Conservation (phyloP, 768 basidiomycete species). For the Phylloporus sp. region DNA sequence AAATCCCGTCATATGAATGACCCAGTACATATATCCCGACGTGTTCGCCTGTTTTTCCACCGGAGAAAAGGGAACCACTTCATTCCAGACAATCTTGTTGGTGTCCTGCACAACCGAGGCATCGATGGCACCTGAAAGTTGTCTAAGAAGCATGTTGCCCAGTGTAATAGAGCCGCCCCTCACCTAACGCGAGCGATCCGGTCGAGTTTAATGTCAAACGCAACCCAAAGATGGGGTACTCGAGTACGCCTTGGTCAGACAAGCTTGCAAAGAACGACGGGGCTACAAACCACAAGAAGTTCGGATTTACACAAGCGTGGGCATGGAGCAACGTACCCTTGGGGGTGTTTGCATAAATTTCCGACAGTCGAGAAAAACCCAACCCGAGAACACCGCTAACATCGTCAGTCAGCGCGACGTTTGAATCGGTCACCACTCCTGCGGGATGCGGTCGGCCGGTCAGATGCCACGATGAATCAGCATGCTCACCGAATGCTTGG, state of each 20-base stretch:
- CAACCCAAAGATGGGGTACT: conserved; percentile 75
- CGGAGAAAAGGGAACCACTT: conserved; percentile 70
- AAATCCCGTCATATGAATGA: conserved; percentile 53
- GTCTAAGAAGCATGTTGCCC: not conserved
- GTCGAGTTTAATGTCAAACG: conserved; percentile 53
- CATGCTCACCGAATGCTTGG: conserved; percentile 62
- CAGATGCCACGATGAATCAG: not conserved
- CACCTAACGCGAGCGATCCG: conserved; percentile 65
- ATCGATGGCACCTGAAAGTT: conserved; percentile 68
- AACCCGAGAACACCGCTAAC: conserved; percentile 71
- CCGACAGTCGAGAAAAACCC: conserved; percentile 70
- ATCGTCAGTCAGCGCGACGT: conserved; percentile 56
- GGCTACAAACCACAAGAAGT: conserved; percentile 35
- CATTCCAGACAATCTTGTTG: conserved; percentile 64
- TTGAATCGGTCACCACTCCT: conserved; percentile 61
- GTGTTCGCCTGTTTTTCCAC: conserved; percentile 49
- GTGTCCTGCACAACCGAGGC: conserved; percentile 57
- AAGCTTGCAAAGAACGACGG: conserved; percentile 63
- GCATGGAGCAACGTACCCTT: conserved; percentile 45
- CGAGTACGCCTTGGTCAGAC: conserved; percentile 56
- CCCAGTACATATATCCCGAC: conserved; percentile 76
- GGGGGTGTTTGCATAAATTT: conserved; percentile 40
- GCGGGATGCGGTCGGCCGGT: not conserved
- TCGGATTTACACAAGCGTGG: too few species aligned
- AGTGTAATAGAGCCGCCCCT: not conserved